Percentiles rank a stretch among this genome's conserved stretches.
These are phyloP conservation scores for Agrostemma githago DNA, from an alignment of 148 eudicot species.

Conservation along the genomic window DNA sequence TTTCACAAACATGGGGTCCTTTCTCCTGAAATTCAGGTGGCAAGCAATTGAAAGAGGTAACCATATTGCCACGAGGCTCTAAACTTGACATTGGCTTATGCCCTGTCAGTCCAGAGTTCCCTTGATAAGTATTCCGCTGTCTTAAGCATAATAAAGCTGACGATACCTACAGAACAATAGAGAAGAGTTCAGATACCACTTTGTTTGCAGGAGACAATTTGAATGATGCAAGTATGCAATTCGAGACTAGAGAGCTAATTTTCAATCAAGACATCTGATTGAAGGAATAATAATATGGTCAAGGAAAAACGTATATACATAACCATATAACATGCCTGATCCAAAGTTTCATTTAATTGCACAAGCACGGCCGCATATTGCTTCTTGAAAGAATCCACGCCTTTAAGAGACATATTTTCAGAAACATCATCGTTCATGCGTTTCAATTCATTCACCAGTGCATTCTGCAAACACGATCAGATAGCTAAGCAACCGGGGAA, in stretches of 20 bases:
- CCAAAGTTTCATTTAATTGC: conserved; percentile 72
- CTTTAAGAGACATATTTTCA: conserved; percentile 53
- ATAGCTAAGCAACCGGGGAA: background rate
- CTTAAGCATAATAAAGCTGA: conserved; percentile 71
- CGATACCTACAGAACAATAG: conserved; percentile 56
- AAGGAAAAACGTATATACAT: conserved; percentile 16
- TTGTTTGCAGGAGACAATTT: background rate
- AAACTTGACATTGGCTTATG: conserved; percentile 37
- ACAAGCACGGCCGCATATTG: conserved; percentile 90
- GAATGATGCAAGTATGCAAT: conserved; percentile 1
- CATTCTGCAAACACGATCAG: conserved; percentile 49
- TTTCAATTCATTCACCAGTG: conserved; percentile 73
- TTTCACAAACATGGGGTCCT: conserved; percentile 54
- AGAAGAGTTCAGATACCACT: conserved; percentile 10
- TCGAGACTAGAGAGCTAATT: background rate
- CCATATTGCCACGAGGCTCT: conserved; percentile 35
- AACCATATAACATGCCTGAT: conserved; percentile 55
- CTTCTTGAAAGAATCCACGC: conserved; percentile 76
- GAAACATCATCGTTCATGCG: conserved; percentile 83
- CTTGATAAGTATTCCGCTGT: conserved; percentile 79
- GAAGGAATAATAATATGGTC: background rate
- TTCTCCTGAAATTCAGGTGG: conserved; percentile 48
- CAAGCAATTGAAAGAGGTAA: conserved; percentile 37
- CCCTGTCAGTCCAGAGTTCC: conserved; percentile 41
- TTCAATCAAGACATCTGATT: background rate